Base-by-base conservation (phyloP, 805 yeast species). In the Torulaspora indica region DNA sequence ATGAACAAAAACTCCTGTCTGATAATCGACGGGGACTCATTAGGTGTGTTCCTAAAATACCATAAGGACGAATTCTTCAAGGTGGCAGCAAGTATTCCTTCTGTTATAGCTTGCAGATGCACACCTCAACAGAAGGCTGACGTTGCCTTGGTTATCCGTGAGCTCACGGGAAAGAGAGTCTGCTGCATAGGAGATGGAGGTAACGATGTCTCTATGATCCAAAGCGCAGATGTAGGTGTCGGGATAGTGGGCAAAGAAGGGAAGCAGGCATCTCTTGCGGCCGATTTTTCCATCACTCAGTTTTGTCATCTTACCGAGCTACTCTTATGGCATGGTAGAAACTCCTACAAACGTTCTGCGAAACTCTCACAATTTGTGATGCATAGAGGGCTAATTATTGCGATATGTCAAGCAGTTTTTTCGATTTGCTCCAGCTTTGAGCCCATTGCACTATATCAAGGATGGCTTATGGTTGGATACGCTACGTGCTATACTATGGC, bases 161-260 rank as follows among this genome's bases (percentile, higher is more conserved):
- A 77, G 47, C 68, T 78, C 24, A 93, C 98, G 0, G 86, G 87
- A 4, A 87, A 86, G 59, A 72, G 98, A 40, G 97, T 91, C 2
- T 91, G 98, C 53, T 93, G 98, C 60, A 95, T 93, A 54, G 99
- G 99, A 45, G 99, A 93, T 66, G 99, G 99, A 57, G 99, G 99
- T 56, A 93, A 93, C 59, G 99, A 93, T 67, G 99, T 93, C 27
- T 85, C 95, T 56, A 93, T 93, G 99, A 93, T 93, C 53, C 98
- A 93, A 67, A 84, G 95, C 53, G 98, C 99, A 0, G 96, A 95
- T 69, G 96, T 93, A 8, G 99, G 99, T 47, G 95, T 93, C 23
- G 99, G 99, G 45, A 93, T 93, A 53, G 98, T 93, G 15, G 99
- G 99, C 29, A 93, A 93, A 64, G 99, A 93, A 64, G 99, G 99